phyloP scores from a whole-genome alignment of 345 rosid species.

The Sonneratia alba region DNA sequence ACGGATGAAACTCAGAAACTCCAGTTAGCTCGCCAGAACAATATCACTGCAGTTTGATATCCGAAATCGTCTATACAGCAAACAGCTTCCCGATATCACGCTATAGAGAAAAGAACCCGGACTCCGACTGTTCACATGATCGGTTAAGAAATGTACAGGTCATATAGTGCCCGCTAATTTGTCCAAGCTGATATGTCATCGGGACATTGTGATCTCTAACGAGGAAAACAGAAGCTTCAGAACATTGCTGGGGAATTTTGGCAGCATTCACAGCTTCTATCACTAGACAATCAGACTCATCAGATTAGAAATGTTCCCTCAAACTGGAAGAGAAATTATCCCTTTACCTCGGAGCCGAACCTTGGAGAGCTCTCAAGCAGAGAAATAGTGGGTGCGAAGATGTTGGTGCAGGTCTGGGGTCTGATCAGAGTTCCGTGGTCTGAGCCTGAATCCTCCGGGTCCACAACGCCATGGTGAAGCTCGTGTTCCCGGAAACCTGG shows the following conservation, averaged over 20 bases:
- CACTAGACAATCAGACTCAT: not conserved
- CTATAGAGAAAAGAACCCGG: not conserved
- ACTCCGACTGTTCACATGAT: not conserved
- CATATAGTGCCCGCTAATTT: not conserved
- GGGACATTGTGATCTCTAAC: not conserved
- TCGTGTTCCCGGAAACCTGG: not conserved
- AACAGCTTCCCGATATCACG: not conserved
- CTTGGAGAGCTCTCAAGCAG: not conserved
- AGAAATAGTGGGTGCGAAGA: not conserved
- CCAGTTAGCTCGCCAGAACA: not conserved
- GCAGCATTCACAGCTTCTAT: not conserved
- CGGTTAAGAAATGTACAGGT: not conserved
- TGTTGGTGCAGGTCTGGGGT: not conserved
- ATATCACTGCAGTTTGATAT: not conserved
- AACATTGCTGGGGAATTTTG: not conserved
- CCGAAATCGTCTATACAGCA: not conserved
- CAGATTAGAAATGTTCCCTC: not conserved
- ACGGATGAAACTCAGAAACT: not conserved
- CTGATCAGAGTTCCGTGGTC: not conserved
- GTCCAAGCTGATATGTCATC: not conserved
- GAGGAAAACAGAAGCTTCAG: not conserved
- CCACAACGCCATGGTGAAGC: not conserved
- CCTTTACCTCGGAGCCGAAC: not conserved
- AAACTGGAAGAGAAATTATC: not conserved
- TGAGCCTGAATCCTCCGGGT: not conserved